Conservation (phyloP, 2,329 filamentous ascomycete genomes). For the Penicillium brevicompactum region DNA sequence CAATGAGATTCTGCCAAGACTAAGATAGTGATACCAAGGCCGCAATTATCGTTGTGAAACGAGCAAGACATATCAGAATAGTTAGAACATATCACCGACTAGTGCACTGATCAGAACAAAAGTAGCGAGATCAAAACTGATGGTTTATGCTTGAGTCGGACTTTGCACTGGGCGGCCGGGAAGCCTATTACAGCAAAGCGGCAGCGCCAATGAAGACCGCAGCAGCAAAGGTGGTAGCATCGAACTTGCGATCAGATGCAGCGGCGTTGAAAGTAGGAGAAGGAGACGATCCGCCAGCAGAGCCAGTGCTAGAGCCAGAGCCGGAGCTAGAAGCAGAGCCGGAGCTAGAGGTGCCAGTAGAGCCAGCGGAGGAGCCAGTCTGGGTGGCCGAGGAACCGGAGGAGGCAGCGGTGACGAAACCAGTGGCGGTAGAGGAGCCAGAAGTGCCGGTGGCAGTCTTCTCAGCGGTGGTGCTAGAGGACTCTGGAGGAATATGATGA, state of each 20-base stretch:
- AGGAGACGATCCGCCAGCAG: conserved; percentile 18
- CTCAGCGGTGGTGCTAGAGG: conserved; percentile 26
- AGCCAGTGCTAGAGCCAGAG: conserved; percentile 14
- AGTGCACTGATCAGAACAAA: conserved; percentile 5
- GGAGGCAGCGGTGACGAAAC: conserved; percentile 24
- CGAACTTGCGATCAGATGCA: conserved; percentile 35
- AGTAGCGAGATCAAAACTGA: conserved; percentile 17
- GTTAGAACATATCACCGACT: conserved; percentile 2
- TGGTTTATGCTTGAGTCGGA: conserved; percentile 12
- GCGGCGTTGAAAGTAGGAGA: conserved; percentile 25
- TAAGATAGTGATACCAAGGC: not conserved
- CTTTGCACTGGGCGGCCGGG: not conserved
- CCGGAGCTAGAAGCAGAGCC: conserved; percentile 13
- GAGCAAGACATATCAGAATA: conserved; percentile 6
- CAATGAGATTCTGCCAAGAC: not conserved
- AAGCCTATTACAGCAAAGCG: conserved; percentile 35
- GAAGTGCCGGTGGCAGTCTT: conserved; percentile 26
- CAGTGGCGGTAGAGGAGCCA: conserved; percentile 27
- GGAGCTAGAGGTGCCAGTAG: conserved; percentile 26
- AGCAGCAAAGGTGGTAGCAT: conserved; percentile 40
- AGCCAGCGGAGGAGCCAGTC: conserved; percentile 18
- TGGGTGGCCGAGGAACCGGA: conserved; percentile 17
- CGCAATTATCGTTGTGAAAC: not conserved
- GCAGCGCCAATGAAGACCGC: conserved; percentile 46
- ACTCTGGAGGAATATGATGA: conserved; percentile 10